Evolutionary conservation across 495 filamentous ascomycete genomes (phyloP).

Genomic region (Penicillium daleae): DNA sequence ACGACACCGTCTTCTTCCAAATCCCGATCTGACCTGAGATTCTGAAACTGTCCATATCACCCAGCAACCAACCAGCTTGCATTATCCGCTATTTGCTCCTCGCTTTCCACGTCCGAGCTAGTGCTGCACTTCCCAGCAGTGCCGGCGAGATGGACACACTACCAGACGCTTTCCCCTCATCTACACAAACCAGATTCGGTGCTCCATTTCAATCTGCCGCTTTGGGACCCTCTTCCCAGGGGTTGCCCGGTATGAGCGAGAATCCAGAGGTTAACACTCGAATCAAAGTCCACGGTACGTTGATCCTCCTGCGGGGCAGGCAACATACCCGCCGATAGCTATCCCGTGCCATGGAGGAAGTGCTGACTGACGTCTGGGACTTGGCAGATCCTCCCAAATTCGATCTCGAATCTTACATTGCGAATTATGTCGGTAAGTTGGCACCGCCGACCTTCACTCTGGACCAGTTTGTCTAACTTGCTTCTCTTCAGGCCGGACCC

Average conservation of each 20-base stretch:
- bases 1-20: neutral
- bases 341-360: neutral
- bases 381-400: constrained; percentile 80
- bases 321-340: constrained; percentile 6
- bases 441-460: neutral
- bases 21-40: neutral
- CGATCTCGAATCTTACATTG: constrained; percentile 89
- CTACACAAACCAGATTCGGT: constrained; percentile 12
- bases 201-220: constrained; percentile 15
- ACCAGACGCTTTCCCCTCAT: constrained; percentile 34
- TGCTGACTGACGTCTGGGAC: constrained; percentile 9
- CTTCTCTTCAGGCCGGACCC: constrained; percentile 53
- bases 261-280: constrained; percentile 14
- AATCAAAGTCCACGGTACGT: constrained; percentile 41
- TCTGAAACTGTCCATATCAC: neutral
- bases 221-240: neutral
- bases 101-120: neutral
- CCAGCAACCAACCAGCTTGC: neutral
- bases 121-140: constrained; percentile 14
- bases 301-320: constrained; percentile 9
- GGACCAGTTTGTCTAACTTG: neutral
- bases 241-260: neutral
- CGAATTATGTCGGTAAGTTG: constrained; percentile 80
- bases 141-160: constrained; percentile 31
- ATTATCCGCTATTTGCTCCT: neutral